phyloP scores from a whole-genome alignment of 1,284 basidiomycete genomes.

The Sutorius eximius region DNA sequence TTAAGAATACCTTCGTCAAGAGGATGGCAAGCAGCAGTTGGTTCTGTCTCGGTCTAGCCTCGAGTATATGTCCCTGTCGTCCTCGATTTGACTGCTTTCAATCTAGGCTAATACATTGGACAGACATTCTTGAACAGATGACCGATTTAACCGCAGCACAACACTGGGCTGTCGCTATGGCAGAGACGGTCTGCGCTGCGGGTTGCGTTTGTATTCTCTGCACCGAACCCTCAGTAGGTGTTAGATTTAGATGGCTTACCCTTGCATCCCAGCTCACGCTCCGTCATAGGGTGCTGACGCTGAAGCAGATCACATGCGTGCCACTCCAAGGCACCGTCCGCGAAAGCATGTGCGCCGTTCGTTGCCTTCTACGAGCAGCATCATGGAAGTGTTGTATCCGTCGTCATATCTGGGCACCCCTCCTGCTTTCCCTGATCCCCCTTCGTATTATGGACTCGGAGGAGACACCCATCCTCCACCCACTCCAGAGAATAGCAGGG shows the following conservation, averaged over 20 bases:
- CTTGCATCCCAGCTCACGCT: background rate
- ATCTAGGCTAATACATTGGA: slow-evolving; percentile 2
- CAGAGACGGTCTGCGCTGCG: slow-evolving; percentile 5
- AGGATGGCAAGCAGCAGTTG: background rate
- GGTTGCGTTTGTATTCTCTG: slow-evolving; percentile 19
- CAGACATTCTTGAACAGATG: background rate
- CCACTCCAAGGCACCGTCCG: slow-evolving; percentile 1
- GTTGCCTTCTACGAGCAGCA: slow-evolving; percentile 18
- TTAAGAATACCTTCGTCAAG: background rate
- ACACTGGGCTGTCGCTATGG: slow-evolving; percentile 14
- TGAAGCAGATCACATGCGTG: background rate
- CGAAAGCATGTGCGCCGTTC: slow-evolving; percentile 6
- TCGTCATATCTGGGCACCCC: slow-evolving; percentile 15
- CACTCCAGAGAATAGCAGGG: background rate
- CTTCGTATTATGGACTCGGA: slow-evolving; percentile 22
- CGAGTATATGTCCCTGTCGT: background rate
- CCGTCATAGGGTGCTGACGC: slow-evolving; percentile 6
- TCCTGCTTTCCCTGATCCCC: slow-evolving; percentile 11
- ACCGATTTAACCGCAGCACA: slow-evolving; percentile 1
- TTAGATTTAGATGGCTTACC: background rate
- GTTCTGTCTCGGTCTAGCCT: slow-evolving; percentile 5
- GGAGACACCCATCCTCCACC: background rate
- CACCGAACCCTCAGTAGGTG: slow-evolving; percentile 3
- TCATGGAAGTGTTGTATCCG: slow-evolving; percentile 28
- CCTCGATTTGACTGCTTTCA: background rate